These are phyloP conservation scores for Stereocaulon alpinum DNA, from an alignment of 495 filamentous ascomycete genomes.

Conservation along the genomic window DNA sequence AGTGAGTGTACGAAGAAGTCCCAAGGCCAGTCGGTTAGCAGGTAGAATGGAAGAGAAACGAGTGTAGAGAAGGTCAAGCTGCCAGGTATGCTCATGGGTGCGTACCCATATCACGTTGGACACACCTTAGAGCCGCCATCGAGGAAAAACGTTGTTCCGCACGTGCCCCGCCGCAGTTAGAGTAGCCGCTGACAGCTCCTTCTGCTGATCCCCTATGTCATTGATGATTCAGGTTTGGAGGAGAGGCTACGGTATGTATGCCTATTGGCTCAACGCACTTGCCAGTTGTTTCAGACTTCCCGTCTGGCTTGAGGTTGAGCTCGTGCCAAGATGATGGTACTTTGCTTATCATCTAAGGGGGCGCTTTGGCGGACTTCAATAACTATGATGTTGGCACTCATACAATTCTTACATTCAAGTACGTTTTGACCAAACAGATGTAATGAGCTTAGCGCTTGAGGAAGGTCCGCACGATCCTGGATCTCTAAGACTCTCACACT, in stretches of 20 bases:
- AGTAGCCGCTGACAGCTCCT: not conserved
- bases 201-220: not conserved
- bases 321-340: too few species aligned
- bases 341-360: too few species aligned
- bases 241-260: not conserved
- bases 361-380: too few species aligned
- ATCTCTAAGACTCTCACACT: too few species aligned
- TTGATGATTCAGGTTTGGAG: not conserved
- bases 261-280: not conserved
- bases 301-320: too few species aligned
- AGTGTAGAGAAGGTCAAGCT: not conserved
- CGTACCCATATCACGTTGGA: not conserved
- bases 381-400: too few species aligned
- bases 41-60: not conserved
- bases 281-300: too few species aligned
- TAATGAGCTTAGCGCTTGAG: too few species aligned
- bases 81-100: not conserved
- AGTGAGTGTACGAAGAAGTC: not conserved
- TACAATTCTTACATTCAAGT: too few species aligned
- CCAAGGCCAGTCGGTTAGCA: not conserved
- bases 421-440: too few species aligned
- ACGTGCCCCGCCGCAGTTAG: constrained; percentile 3
- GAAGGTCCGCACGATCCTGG: too few species aligned
- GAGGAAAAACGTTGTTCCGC: constrained; percentile 1
- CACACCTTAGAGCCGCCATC: not conserved